Base-by-base conservation (phyloP, 2,329 filamentous ascomycete species). In the Paraphaeosphaeria sporulosa region DNA sequence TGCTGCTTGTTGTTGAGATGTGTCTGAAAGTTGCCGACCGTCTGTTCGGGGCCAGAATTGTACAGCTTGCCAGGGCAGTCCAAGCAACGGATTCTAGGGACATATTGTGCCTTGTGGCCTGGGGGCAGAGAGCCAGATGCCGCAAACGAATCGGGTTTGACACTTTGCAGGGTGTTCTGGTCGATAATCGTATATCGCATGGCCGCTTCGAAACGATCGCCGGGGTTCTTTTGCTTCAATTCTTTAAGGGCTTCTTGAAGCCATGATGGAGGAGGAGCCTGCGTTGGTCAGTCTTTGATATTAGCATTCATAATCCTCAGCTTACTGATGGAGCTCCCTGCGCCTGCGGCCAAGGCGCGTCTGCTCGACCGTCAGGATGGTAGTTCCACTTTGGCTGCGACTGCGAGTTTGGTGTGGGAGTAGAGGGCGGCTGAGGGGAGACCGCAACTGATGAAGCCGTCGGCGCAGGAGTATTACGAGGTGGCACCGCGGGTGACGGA, bases 61-160 rank as follows among this genome's bases (percentile, higher is more conserved):
- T 99, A 99, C 12, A 97, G 83, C 78, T 97, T 98, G 32, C 92
- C 93, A 0, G 93, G 92, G 75, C 95, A 98, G 77, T 99, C 95
- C 49, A 90, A 87, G 76, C 95, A 99, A 60, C 92, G 86, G 64
- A 99, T 97, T 53, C 95, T 86, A 9, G 95, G 95, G 52, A 97
- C 83, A 79, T 90, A 98, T 79, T 91, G 91, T 68, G 90, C 92
- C 71, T 90, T 91, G 62, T 92, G 82, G 63, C 90, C 86, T 62
- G 84, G 82, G 56, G 85, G 89, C 9, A 85, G 80, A 17, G 84
- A 81, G 47, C 85, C 82, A 40, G 82, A 84, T 1, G 75, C 71
- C 15, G 74, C 71, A 10, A 80, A 61, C 38, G 84, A 71, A 75
- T 83, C 79, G 30, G 81, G 79, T 40, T 88, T 82, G 53, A 91